Evolutionary conservation across 1,284 basidiomycete species (phyloP).

Genomic region (Tylopilus orsonianus): DNA sequence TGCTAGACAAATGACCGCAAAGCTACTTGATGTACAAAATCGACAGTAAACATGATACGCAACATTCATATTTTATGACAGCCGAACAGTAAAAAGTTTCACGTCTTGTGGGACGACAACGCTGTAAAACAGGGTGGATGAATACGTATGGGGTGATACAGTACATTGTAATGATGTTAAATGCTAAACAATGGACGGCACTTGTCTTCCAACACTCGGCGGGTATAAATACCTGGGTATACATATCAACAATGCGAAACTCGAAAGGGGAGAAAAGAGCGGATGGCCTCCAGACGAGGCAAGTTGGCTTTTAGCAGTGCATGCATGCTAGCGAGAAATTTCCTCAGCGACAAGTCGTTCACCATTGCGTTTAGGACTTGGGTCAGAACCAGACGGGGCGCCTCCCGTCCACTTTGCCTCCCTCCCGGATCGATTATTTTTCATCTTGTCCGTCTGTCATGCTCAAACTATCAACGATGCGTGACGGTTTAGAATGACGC

Average conservation of each 20-base stretch:
- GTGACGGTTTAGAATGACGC: conserved; percentile 4
- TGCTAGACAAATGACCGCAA: too few relatives aligned
- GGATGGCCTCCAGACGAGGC: conserved; percentile 4
- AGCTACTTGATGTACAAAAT: too few relatives aligned
- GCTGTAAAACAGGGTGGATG: background rate
- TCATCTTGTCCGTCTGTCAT: conserved; percentile 2
- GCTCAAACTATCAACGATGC: conserved; percentile 2
- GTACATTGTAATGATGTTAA: background rate
- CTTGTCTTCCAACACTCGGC: background rate
- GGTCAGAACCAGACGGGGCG: background rate
- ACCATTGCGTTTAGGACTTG: background rate
- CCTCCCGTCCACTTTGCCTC: background rate
- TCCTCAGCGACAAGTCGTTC: background rate
- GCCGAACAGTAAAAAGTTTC: too few relatives aligned
- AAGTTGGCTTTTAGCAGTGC: background rate
- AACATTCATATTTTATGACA: too few relatives aligned
- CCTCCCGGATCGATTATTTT: background rate
- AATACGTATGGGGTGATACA: background rate
- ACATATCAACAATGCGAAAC: background rate
- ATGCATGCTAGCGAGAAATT: background rate
- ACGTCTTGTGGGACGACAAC: too few relatives aligned
- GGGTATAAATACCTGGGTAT: conserved; percentile 5
- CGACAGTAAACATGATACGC: too few relatives aligned
- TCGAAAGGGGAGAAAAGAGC: background rate
- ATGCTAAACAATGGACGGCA: conserved; percentile 1